Evolutionary conservation across 78 protist genomes (phyloP), one percentile per base, ranked within the genome.

Genomic region (Dictyostelium brefeldianum): DNA sequence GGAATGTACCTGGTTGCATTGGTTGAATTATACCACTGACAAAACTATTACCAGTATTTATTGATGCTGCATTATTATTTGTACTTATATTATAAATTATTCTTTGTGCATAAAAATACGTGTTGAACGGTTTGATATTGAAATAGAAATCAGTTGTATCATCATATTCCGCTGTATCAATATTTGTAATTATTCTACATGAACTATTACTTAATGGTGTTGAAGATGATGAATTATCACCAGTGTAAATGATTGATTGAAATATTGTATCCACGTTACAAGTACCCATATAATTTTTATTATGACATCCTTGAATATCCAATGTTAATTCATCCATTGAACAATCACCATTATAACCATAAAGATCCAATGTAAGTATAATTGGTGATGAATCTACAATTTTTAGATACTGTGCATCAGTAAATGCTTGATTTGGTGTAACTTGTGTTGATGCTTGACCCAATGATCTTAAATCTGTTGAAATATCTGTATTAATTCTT

Each of bases 11-110:
- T 3, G 43, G 43, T 51, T 25, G 48, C 10, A 18, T 29, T 22
- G 90, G 90, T 71, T 83, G 90, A 41, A 83, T 71, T 9, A 83
- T 43, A 41, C 90, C 90, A 73, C 53, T 53, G 3, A 83, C 90
- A 83, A 50, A 83, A 5, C 80, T 70, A 47, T 83, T 83, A 43
- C 90, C 90, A 54, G 22, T 29, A 10, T 69, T 71, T 4, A 71
- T 71, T 5, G 18, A 6, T 1, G 69, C 4, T 22, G 51, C 48
- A 29, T 71, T 41, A 25, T 83, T 83, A 41, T 29, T 53, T 31
- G 90, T 83, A 3, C 80, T n/a, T 0, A 83, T 56, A 54, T 83
- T 83, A 41, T 83, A 83, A 5, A 83, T 31, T 9, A 83, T 51
- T 73, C 90, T 69, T 54, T 83, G 90, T 4, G 80, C 80, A 43